Evolutionary conservation across 345 rosid genomes (phyloP).

Genomic region (Gynandropsis gynandra): DNA sequence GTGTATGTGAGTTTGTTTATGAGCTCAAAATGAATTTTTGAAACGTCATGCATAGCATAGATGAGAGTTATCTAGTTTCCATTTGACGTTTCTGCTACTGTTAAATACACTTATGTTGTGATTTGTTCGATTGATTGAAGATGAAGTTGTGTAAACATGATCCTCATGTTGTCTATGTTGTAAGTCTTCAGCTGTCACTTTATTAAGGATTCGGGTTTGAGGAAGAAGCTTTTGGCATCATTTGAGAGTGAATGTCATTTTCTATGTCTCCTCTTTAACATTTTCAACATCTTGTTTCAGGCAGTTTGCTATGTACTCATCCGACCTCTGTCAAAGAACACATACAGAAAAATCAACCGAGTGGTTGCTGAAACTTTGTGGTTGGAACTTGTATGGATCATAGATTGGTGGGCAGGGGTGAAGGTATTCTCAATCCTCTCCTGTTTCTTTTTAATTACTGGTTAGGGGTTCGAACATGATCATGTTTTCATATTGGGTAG

Average conservation of each 20-base stretch:
- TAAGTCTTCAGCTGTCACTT: neutral
- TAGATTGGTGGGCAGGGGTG: conserved; percentile 96
- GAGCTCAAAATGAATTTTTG: neutral
- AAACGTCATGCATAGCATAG: conserved; percentile 10
- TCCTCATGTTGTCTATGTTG: neutral
- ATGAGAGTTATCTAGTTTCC: neutral
- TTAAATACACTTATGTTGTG: neutral
- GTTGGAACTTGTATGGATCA: conserved; percentile 87
- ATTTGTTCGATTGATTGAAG: conserved; percentile 3
- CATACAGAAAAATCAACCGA: conserved; percentile 66
- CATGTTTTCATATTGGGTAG: neutral
- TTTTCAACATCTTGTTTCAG: conserved; percentile 34
- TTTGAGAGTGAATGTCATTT: neutral
- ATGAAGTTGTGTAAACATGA: neutral
- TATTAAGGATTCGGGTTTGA: conserved; percentile 14
- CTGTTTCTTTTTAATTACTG: neutral
- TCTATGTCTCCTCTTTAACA: conserved; percentile 18
- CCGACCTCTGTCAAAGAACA: conserved; percentile 71
- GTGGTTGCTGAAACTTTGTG: conserved; percentile 73
- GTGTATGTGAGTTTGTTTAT: neutral
- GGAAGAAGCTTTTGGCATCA: conserved; percentile 3
- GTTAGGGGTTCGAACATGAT: neutral
- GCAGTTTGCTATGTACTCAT: conserved; percentile 63
- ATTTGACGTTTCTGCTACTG: neutral
- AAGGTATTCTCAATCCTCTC: conserved; percentile 40